Evolutionary conservation across 129 eudicot genomes (phyloP).

Genomic region (Logfia minima): DNA sequence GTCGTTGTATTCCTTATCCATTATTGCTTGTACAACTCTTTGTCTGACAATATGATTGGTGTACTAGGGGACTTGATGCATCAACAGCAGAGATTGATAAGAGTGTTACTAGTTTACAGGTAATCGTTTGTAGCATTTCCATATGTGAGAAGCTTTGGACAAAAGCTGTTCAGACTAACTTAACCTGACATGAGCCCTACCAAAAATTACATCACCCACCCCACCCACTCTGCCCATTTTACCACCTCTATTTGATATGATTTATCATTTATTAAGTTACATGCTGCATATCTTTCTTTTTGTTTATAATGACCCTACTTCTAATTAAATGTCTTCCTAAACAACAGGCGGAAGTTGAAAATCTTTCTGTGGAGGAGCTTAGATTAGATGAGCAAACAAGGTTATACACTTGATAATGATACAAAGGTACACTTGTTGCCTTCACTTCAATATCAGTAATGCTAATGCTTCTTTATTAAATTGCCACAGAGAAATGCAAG

Average conservation of each 20-base stretch:
- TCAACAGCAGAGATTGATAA: conserved; percentile 79
- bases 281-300: neutral
- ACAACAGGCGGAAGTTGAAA: conserved; percentile 76
- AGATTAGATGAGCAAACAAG: conserved; percentile 82
- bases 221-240: neutral
- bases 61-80: conserved; percentile 83
- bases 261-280: neutral
- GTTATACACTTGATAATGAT: conserved; percentile 26
- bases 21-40: conserved; percentile 2
- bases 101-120: conserved; percentile 77
- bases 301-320: conserved; percentile 3
- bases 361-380: conserved; percentile 62
- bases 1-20: conserved; percentile 3
- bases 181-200: neutral
- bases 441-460: neutral
- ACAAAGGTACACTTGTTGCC: neutral
- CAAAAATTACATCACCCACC: neutral
- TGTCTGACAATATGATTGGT: conserved; percentile 39
- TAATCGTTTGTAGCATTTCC: conserved; percentile 13
- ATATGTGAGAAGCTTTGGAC: neutral
- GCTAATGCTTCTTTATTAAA: conserved; percentile 35
- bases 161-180: no score
- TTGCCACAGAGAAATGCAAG: conserved; percentile 84
- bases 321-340: neutral
- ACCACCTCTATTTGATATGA: neutral